Conservation (phyloP, 2,329 filamentous ascomycete species). For the Venturia nashicola region DNA sequence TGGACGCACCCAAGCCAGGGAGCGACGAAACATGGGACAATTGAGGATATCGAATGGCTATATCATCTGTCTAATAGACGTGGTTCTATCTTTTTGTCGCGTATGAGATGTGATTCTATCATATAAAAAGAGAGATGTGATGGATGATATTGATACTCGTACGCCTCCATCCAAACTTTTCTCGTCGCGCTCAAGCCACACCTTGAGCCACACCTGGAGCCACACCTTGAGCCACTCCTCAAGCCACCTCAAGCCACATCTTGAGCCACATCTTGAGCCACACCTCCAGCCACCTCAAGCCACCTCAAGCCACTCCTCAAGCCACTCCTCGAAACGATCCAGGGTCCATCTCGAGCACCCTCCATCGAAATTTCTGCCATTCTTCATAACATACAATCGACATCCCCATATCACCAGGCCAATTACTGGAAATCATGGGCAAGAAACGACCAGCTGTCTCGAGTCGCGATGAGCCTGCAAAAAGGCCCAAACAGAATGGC, state of each 20-base stretch:
- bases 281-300: no score
- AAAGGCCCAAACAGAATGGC: constrained; percentile 14
- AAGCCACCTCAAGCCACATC: no score
- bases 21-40: background rate
- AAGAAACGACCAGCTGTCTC: constrained; percentile 24
- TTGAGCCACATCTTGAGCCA: no score
- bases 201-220: no score
- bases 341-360: background rate
- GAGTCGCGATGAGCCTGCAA: constrained; percentile 14
- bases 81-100: no score
- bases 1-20: background rate
- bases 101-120: no score
- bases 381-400: no score
- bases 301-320: no score
- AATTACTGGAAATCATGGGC: constrained; percentile 16
- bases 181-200: background rate
- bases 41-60: background rate
- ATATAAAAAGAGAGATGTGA: no score
- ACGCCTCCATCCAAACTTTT: background rate
- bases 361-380: background rate
- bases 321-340: background rate
- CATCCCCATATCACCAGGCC: no score
- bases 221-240: no score
- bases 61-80: background rate
- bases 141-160: background rate